Base-by-base conservation (phyloP, 371 early-diverging fungal genomes). In the Mucor circinelloides region DNA sequence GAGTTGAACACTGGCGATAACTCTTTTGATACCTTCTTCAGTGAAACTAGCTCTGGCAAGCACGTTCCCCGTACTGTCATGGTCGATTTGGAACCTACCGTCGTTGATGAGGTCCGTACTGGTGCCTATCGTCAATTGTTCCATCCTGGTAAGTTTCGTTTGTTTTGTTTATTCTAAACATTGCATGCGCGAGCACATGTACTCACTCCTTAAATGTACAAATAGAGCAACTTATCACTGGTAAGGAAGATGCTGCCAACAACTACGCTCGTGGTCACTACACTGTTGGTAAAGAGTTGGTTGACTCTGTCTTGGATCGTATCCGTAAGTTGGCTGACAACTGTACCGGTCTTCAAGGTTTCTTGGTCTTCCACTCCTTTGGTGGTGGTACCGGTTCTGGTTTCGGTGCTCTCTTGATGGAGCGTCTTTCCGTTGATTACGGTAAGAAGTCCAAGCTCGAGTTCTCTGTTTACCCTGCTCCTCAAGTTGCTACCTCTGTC, bases 191-290 rank as follows among this genome's bases (percentile, higher is more conserved):
- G 23, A 36, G 36, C 21, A 46, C 50, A 50, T 81, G 96, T 97
- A 31, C 55, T 50, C 3, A 50, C 50, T 50, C 50, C 50, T 50
- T 50, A 25, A 50, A 12, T 3, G 8, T 3, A 1, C 8, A 50
- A 9, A 12, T 58, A 74, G 95, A 95, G 74, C 95, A 96, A 89
- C 87, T 99, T 74, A 97, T 99, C 81, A 93, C 93, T 72, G 99
- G 99, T 72, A 98, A 99, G 90, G 99, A 99, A 86, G 99, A 99
- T 83, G 99, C 99, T 31, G 99, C 99, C 75, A 99, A 99, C 90
- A 99, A 99, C 93, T 99, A 99, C 82, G 99, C 99, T 60, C 94
- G 99, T 90, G 99, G 99, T 81, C 98, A 99, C 88, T 99, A 99
- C 88, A 99, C 99, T 63, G 93, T 98, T 72, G 99, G 99, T 73